phyloP scores from a whole-genome alignment of 495 filamentous ascomycete species.

The Parathielavia hyrcaniae region DNA sequence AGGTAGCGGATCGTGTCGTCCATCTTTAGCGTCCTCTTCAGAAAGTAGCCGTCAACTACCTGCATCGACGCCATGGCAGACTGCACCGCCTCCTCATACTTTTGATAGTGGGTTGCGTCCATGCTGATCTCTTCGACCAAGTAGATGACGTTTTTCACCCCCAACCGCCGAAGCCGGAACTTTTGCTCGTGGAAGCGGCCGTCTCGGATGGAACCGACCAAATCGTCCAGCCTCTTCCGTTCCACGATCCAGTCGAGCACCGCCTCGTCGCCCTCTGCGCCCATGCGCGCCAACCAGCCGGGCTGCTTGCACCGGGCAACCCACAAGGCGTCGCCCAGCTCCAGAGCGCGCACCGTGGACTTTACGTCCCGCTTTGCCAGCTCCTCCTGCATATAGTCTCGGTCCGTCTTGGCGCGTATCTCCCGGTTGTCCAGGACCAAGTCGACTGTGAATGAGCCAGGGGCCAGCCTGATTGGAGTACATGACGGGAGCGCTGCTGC shows the following conservation, averaged over 20 bases:
- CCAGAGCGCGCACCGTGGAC: constrained; percentile 59
- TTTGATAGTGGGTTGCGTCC: constrained; percentile 40
- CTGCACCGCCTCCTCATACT: constrained; percentile 60
- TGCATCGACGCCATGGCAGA: constrained; percentile 75
- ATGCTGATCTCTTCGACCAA: constrained; percentile 69
- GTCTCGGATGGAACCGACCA: constrained; percentile 73
- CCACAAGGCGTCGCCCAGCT: constrained; percentile 76
- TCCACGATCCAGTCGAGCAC: constrained; percentile 79
- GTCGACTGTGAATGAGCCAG: constrained; percentile 64
- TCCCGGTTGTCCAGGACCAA: constrained; percentile 73
- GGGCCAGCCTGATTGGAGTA: constrained; percentile 53
- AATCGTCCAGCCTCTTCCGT: constrained; percentile 75
- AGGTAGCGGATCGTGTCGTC: constrained; percentile 80
- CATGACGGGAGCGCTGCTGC: constrained; percentile 44
- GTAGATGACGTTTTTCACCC: constrained; percentile 70
- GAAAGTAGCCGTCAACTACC: constrained; percentile 75
- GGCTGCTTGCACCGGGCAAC: constrained; percentile 64
- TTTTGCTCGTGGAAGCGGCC: constrained; percentile 83
- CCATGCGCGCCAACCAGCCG: constrained; percentile 47
- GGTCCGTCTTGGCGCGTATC: constrained; percentile 66
- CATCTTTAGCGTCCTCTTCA: constrained; percentile 68
- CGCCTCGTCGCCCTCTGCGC: constrained; percentile 66
- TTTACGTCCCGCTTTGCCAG: constrained; percentile 60
- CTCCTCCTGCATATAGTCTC: constrained; percentile 71
- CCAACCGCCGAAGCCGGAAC: constrained; percentile 65